Conservation (phyloP, 371 early-diverging fungal genomes). For the Fennellomyces sp. region DNA sequence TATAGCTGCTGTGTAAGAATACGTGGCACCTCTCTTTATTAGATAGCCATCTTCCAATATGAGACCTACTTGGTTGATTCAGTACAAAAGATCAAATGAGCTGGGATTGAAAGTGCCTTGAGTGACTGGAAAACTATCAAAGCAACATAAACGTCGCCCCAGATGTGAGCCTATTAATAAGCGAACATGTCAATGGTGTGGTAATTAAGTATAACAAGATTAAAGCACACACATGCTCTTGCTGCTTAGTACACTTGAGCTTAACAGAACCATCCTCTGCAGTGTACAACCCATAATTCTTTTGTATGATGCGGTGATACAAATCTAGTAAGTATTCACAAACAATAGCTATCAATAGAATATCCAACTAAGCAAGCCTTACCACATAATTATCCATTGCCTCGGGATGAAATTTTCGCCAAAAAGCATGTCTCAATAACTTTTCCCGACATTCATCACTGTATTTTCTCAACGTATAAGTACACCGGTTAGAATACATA, state of each 20-base stretch:
- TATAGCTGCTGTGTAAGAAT: too few relatives aligned
- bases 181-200: not conserved
- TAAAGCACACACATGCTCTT: conserved; percentile 29
- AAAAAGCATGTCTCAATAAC: not conserved
- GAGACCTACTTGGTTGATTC: not conserved
- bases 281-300: conserved; percentile 29
- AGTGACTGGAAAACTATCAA: not conserved
- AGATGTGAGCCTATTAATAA: not conserved
- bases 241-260: conserved; percentile 35
- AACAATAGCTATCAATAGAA: not conserved
- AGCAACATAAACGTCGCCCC: not conserved
- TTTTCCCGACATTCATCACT: not conserved
- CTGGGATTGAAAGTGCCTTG: not conserved
- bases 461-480: not conserved
- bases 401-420: not conserved
- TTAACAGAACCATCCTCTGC: conserved; percentile 35
- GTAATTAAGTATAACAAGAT: not conserved
- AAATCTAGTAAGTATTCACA: not conserved
- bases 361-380: not conserved
- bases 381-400: not conserved
- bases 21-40: not conserved
- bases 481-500: too few relatives aligned
- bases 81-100: not conserved
- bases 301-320: not conserved
- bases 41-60: not conserved